Conservation (phyloP, 2,329 filamentous ascomycete species). For the Phialophora chinensis region DNA sequence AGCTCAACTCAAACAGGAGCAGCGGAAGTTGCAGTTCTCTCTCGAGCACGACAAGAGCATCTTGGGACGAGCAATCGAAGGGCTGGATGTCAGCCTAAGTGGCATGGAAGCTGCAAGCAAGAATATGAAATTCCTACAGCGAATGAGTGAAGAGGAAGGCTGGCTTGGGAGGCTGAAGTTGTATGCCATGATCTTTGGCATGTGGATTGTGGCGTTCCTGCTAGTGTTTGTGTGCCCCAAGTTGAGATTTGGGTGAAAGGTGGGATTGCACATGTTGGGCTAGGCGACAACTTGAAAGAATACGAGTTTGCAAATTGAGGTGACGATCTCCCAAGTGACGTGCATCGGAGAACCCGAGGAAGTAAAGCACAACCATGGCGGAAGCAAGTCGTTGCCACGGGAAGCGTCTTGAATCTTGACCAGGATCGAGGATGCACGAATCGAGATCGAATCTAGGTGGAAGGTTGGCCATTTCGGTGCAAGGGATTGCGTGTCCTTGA, state of each 20-base stretch:
- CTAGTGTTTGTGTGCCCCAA: constrained; percentile 88
- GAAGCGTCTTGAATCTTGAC: constrained; percentile 15
- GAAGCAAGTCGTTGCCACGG: constrained; percentile 12
- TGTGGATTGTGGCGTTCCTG: constrained; percentile 78
- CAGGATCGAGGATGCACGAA: constrained; percentile 5
- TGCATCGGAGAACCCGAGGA: background rate
- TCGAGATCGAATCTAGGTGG: background rate
- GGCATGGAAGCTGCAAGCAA: constrained; percentile 78
- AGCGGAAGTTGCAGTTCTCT: constrained; percentile 36
- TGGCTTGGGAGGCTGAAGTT: constrained; percentile 85
- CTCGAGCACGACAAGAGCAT: constrained; percentile 66
- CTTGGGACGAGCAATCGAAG: constrained; percentile 71
- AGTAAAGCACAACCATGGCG: constrained; percentile 5
- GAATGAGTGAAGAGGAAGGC: constrained; percentile 85
- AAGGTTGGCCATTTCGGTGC: background rate
- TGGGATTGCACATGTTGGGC: background rate
- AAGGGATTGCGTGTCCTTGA: constrained; percentile 15
- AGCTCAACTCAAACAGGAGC: constrained; percentile 48
- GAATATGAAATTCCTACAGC: constrained; percentile 75
- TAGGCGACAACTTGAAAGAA: background rate
- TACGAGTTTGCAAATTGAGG: background rate
- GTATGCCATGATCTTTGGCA: constrained; percentile 80
- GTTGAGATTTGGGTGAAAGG: constrained; percentile 66
- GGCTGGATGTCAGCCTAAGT: constrained; percentile 75
- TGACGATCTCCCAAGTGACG: constrained; percentile 12